Percentiles rank a stretch among this genome's conserved stretches.
Evolutionary conservation across 192 early-diverging fungal species (phyloP).

Genomic region (Geranomyces variabilis): DNA sequence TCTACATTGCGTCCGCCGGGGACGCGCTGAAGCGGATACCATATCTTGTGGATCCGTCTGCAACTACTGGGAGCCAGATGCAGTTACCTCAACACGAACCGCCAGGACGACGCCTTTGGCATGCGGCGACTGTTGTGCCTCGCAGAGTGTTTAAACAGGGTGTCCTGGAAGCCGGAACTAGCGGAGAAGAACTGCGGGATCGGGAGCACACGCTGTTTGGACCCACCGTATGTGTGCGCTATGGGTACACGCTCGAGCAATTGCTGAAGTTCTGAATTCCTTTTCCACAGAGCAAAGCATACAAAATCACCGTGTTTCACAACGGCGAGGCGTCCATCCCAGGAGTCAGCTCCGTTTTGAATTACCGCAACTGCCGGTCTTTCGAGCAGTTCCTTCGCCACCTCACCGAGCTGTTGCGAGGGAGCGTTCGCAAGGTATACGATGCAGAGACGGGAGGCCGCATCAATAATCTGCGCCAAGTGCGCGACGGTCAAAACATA

Average conservation of each 20-base stretch:
- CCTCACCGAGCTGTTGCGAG: slow-evolving; percentile 28
- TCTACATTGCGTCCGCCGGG: slow-evolving; percentile 51
- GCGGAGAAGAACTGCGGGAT: slow-evolving; percentile 27
- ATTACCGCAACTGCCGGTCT: slow-evolving; percentile 57
- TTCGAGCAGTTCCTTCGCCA: slow-evolving; percentile 48
- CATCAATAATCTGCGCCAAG: slow-evolving; percentile 43
- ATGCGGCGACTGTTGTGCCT: background rate
- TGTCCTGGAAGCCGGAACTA: slow-evolving; percentile 12
- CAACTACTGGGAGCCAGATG: background rate
- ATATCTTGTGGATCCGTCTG: slow-evolving; percentile 34
- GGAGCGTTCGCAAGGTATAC: slow-evolving; percentile 51
- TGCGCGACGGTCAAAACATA: slow-evolving; percentile 50
- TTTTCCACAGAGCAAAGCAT: slow-evolving; percentile 63
- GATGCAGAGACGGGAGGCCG: slow-evolving; percentile 49
- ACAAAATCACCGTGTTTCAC: slow-evolving; percentile 48
- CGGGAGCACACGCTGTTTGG: slow-evolving; percentile 45
- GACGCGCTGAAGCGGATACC: slow-evolving; percentile 47
- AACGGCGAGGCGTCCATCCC: slow-evolving; percentile 48
- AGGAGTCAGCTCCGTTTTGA: slow-evolving; percentile 49
- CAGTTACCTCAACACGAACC: background rate
- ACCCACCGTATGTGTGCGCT: slow-evolving; percentile 34
- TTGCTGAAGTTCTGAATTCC: too few species aligned
- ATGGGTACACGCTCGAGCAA: too few species aligned
- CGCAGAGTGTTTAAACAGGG: slow-evolving; percentile 6
- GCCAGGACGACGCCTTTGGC: background rate